Evolutionary conservation across 1,139 yeast genomes (phyloP).

Genomic region (Saccharomyces uvarum): DNA sequence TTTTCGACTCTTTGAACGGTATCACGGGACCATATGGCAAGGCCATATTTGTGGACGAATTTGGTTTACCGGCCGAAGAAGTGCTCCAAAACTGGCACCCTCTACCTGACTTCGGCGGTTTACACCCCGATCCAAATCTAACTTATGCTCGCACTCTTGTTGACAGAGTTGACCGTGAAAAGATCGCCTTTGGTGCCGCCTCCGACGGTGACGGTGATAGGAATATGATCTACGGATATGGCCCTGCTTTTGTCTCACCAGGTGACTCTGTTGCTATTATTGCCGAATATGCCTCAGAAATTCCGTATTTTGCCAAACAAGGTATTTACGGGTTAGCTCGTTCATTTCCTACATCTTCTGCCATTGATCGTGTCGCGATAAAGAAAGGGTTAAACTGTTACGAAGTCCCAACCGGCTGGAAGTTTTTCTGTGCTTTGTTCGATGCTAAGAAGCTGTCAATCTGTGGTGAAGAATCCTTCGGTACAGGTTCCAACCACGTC

Average conservation of each 20-base stretch:
- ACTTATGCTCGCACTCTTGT: constrained; percentile 90
- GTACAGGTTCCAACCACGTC: constrained; percentile 95
- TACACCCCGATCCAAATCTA: constrained; percentile 96
- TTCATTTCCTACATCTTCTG: constrained; percentile 96
- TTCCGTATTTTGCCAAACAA: constrained; percentile 80
- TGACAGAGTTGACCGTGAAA: constrained; percentile 67
- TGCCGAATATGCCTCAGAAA: constrained; percentile 79
- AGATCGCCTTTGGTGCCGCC: constrained; percentile 93
- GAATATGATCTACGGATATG: constrained; percentile 96
- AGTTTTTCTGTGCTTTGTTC: constrained; percentile 89
- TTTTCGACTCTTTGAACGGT: constrained; percentile 90
- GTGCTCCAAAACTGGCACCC: constrained; percentile 76
- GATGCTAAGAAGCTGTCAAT: constrained; percentile 89
- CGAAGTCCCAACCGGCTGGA: constrained; percentile 99
- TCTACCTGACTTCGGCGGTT: constrained; percentile 87
- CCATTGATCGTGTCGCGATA: constrained; percentile 85
- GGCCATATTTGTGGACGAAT: constrained; percentile 74
- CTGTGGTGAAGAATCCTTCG: constrained; percentile 97
- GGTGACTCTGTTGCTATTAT: constrained; percentile 98
- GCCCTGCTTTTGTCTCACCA: constrained; percentile 88
- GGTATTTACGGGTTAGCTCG: constrained; percentile 95
- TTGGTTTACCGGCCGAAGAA: constrained; percentile 57
- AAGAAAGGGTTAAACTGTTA: constrained; percentile 66
- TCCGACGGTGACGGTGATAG: constrained; percentile 99
- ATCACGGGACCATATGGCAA: constrained; percentile 96